These are phyloP conservation scores for Paragyromitra xinjiangensis DNA, from an alignment of 495 filamentous ascomycete species.

Conservation along the genomic window DNA sequence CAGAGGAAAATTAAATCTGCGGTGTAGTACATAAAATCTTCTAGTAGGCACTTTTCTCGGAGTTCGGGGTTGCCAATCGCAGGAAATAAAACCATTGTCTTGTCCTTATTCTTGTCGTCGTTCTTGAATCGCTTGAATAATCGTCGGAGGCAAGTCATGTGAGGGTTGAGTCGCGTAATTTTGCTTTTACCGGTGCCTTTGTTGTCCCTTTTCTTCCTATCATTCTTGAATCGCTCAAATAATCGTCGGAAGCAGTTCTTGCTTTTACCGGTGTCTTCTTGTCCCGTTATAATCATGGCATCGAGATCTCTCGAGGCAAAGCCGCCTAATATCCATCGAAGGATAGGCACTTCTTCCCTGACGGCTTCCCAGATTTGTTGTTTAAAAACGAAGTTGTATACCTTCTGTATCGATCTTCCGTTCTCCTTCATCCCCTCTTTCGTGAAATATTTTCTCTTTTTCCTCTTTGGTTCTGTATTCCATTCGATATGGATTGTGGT, in stretches of 20 bases:
- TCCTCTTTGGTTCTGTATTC: too few relatives aligned
- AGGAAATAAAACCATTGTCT: not conserved
- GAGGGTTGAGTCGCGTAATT: not conserved
- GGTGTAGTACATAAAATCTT: not conserved
- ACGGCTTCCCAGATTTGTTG: constrained; percentile 7
- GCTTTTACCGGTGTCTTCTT: not conserved
- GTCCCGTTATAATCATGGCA: too few relatives aligned
- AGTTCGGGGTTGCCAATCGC: not conserved
- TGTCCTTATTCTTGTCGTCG: not conserved
- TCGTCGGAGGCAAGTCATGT: not conserved
- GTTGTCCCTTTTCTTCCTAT: not conserved
- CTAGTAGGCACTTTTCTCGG: not conserved
- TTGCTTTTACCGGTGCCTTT: not conserved
- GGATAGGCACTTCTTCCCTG: not conserved
- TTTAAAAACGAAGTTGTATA: not conserved
- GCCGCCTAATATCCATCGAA: constrained; percentile 3
- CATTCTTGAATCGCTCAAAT: not conserved
- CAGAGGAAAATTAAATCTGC: not conserved
- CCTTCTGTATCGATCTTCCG: not conserved
- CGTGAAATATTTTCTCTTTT: too few relatives aligned
- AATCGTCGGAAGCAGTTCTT: not conserved
- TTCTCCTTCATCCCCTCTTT: too few relatives aligned
- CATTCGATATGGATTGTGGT: too few relatives aligned
- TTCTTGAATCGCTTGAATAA: not conserved
- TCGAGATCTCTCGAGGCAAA: too few relatives aligned